Conservation (phyloP, 352 stramenopile genomes). For the Aphanomyces astaci region DNA sequence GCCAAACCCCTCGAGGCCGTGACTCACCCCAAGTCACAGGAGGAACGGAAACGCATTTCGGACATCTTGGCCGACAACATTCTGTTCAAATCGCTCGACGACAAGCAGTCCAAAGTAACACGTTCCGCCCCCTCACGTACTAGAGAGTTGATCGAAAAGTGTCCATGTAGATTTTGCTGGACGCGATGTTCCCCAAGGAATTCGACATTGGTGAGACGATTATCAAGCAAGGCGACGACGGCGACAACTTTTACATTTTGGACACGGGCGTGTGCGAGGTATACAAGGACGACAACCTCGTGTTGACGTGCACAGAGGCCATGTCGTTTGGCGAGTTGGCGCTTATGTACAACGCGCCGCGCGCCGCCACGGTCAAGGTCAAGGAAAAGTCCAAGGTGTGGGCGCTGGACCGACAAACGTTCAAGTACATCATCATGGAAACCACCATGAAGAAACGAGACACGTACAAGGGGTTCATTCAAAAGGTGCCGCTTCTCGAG, state of each 20-base stretch:
- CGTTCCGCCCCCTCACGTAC: no score
- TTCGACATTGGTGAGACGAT: slow-evolving; percentile 72
- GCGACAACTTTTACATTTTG: slow-evolving; percentile 94
- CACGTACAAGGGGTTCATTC: slow-evolving; percentile 81
- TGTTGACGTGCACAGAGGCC: slow-evolving; percentile 77
- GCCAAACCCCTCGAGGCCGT: slow-evolving; percentile 76
- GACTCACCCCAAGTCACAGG: slow-evolving; percentile 72
- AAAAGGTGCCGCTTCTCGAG: slow-evolving; percentile 84
- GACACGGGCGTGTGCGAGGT: slow-evolving; percentile 87
- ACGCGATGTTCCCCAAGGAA: slow-evolving; percentile 81
- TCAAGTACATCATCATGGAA: slow-evolving; percentile 90
- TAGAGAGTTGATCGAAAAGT: no score
- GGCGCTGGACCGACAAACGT: slow-evolving; percentile 83
- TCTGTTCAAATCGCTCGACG: slow-evolving; percentile 84
- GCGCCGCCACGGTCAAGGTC: slow-evolving; percentile 91
- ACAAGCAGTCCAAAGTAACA: slow-evolving; percentile 61
- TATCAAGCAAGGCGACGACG: slow-evolving; percentile 86
- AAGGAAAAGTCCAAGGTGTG: slow-evolving; percentile 88
- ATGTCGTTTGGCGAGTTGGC: slow-evolving; percentile 95
- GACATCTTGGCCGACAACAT: slow-evolving; percentile 85
- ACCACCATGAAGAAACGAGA: slow-evolving; percentile 86
- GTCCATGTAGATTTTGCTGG: slow-evolving; percentile 71
- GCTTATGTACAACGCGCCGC: slow-evolving; percentile 96
- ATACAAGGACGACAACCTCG: slow-evolving; percentile 82
- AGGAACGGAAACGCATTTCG: slow-evolving; percentile 67